phyloP scores from a whole-genome alignment of 1,284 basidiomycete genomes.

The Melampsora larici-populina region DNA sequence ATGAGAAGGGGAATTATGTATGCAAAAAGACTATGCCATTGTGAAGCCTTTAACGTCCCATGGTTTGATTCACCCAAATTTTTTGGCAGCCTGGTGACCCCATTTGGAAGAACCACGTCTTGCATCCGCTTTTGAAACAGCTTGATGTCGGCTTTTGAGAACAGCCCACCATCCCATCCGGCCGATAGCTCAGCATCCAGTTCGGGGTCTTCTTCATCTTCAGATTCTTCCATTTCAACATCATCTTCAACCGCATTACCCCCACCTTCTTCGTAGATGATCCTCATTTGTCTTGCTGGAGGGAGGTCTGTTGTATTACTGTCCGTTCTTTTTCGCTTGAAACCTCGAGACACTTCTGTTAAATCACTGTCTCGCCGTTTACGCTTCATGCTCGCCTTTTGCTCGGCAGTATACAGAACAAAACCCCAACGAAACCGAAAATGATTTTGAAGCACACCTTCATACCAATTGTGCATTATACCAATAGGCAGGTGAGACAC shows the following conservation, averaged over 20 bases:
- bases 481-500: conserved; percentile 9
- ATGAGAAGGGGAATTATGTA: conserved; percentile 3
- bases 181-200: too few species aligned
- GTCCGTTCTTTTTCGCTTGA: neutral
- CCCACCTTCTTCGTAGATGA: neutral
- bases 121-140: conserved; percentile 4
- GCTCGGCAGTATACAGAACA: neutral
- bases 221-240: neutral
- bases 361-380: neutral
- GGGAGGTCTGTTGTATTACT: too few species aligned
- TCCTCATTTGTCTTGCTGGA: too few species aligned
- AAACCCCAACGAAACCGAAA: conserved; percentile 25
- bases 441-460: conserved; percentile 27
- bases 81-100: neutral
- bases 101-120: neutral
- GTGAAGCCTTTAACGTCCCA: conserved; percentile 4
- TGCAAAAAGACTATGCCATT: neutral
- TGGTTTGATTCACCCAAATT: neutral
- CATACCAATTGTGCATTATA: conserved; percentile 34
- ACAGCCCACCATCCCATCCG: too few species aligned
- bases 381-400: neutral
- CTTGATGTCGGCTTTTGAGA: neutral
- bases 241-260: neutral
- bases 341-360: neutral
- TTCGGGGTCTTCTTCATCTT: neutral